Base-by-base conservation (phyloP, 208 protist genomes). In the Tritrichomonas musculus region DNA sequence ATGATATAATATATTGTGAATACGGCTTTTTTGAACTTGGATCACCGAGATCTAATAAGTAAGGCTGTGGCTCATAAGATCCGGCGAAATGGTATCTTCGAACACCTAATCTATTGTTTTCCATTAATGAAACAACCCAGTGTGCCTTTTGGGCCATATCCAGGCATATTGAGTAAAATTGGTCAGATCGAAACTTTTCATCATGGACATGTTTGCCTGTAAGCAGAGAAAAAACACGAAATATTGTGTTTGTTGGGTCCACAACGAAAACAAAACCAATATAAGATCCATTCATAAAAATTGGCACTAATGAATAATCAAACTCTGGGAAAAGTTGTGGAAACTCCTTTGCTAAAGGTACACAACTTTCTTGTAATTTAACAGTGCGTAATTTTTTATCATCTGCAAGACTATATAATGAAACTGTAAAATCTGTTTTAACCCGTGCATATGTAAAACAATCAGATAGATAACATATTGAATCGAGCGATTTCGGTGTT, bases 141-240 rank as follows among this genome's bases (percentile, higher is more conserved):
- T n/a, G 44, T 22, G 17, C 53, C 30, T 30, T 53, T 17, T 14
- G 53, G n/a, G n/a, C 25, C 8, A 57, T 30, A 57, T 88, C 77
- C 9, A 33, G 4, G 17, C 25, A 44, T 0, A 53, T 1, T 60
- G 77, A 44, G 9, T 60, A 88, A 88, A 53, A 88, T 36, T 60
- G 41, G 0, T 88, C 47, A n/a, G n/a, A 57, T 57, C 17, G 0
- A 60, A 57, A 88, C 8, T 41, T 60, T n/a, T 88, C 77, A 57
- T 88, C 77, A 20, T 39, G 20, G 57, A 88, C 41, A 57, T 88
- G 77, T 88, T 88, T 47, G 39, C 77, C 77, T 47, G 77, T 88
- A 39, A 88, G 53, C 4, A 88, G 44, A 39, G 77, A 88, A 49
- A 88, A 88, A 57, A 88, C 77, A 27, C 77, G 77, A 22, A 88